Evolutionary conservation across 768 basidiomycete species (phyloP), one percentile per base, ranked within the genome.

Genomic region (Lyophyllum atratum): DNA sequence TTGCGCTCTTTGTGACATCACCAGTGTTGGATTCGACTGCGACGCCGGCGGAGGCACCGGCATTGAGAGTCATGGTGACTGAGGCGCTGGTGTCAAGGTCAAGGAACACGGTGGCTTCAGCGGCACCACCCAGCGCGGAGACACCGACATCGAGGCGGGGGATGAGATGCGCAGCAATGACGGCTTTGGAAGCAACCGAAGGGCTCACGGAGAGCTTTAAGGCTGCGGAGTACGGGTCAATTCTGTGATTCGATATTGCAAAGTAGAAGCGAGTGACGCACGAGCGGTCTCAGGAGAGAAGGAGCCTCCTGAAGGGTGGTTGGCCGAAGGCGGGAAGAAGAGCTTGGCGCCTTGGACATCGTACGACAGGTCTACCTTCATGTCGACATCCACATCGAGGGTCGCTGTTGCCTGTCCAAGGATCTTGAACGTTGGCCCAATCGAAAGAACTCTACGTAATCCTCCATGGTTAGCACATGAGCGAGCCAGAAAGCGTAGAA

Each of bases 141-240:
- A 85, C 63, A 2, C 79, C 80, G 46, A 85, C 67, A 46, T 78
- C 75, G 40, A 83, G 55, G 31, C 68, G 67, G 0, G 82, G 83
- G 48, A 79, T 81, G 40, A 84, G 65, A 64, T 84, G 81, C 1
- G 76, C 81, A 14, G 71, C 68, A 14, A 83, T 56, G 2, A 65
- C 71, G 7, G 77, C 79, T 8, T 73, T 74, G 11, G 77, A 72
- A 2, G 66, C 67, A 19, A 74, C 70, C 14, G 67, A 70, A 1
- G 80, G 76, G 54, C 65, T 69, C 2, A 74, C 76, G 15, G 74
- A 72, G n/a, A 82, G 67, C 56, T 71, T 70, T 21, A 83, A 59
- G 17, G 76, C 78, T 77, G 53, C n/a, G 28, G 17, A 46, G 21
- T 21, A n/a, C 19, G 14, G 26, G 11, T 54, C n/a, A 37, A 42